These are phyloP conservation scores for Xylaria telfairii DNA, from an alignment of 495 filamentous ascomycete species.

Conservation along the genomic window DNA sequence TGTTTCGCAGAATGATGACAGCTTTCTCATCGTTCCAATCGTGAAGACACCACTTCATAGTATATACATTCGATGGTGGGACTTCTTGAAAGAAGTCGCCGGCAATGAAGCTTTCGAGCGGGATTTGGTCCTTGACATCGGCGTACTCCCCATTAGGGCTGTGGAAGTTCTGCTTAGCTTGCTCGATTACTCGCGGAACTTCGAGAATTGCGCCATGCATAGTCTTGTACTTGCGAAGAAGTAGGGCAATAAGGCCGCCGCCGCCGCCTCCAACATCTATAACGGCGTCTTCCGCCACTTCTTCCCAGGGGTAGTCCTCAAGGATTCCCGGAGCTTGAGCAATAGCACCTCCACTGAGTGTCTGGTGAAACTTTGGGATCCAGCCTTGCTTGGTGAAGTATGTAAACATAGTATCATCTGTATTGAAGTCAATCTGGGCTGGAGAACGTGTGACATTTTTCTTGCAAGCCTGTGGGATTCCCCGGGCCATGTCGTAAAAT, in stretches of 20 bases:
- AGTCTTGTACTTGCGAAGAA: background rate
- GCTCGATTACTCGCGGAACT: background rate
- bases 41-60: conserved; percentile 43
- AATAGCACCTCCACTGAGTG: conserved; percentile 38
- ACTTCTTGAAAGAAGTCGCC: conserved; percentile 39
- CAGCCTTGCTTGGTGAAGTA: conserved; percentile 39
- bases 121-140: background rate
- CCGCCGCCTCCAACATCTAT: conserved; percentile 28
- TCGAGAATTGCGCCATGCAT: conserved; percentile 6
- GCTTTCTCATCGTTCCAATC: conserved; percentile 39
- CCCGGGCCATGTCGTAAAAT: conserved; percentile 44
- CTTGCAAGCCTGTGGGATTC: conserved; percentile 31
- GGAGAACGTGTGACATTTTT: conserved; percentile 21
- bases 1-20: conserved; percentile 23
- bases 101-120: conserved; percentile 16
- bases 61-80: conserved; percentile 31
- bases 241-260: conserved; percentile 21
- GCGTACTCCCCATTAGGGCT: background rate
- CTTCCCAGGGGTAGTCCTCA: conserved; percentile 43
- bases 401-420: conserved; percentile 41
- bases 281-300: conserved; percentile 20
- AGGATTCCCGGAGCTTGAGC: conserved; percentile 45
- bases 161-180: background rate
- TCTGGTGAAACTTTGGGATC: conserved; percentile 35
- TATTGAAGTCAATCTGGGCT: conserved; percentile 40